Evolutionary conservation across 768 basidiomycete genomes (phyloP).

Genomic region (Boletus pseudopeckii): DNA sequence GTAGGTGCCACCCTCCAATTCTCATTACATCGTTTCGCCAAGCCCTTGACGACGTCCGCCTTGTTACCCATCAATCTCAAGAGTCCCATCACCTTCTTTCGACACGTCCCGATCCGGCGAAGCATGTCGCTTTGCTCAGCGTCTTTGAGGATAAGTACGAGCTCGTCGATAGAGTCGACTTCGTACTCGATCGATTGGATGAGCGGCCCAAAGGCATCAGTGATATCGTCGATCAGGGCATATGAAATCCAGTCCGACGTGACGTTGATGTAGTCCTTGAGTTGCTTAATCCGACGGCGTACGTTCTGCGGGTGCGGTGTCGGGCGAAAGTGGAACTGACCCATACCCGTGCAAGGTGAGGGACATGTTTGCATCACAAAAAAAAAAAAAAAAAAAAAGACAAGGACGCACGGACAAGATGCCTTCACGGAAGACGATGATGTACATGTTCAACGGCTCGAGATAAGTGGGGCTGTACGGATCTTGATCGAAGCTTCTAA

Average conservation of each 20-base stretch:
- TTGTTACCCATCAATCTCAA: constrained; percentile 98
- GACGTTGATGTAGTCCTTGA: constrained; percentile 98
- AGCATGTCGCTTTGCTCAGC: constrained; percentile 90
- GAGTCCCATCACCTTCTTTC: constrained; percentile 99
- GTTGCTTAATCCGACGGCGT: constrained; percentile 94
- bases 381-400: no score
- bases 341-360: not conserved
- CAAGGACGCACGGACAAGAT: constrained; percentile 74
- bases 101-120: constrained; percentile 91
- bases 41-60: constrained; percentile 97
- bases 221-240: constrained; percentile 98
- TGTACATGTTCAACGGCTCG: constrained; percentile 99
- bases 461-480: constrained; percentile 95
- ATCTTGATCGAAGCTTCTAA: constrained; percentile 98
- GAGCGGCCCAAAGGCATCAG: constrained; percentile 96
- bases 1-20: constrained; percentile 99
- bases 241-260: constrained; percentile 99
- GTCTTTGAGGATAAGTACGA: constrained; percentile 88
- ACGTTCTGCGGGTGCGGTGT: constrained; percentile 99
- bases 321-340: constrained; percentile 92
- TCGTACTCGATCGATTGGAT: constrained; percentile 99
- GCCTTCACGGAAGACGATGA: constrained; percentile 97
- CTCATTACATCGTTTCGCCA: constrained; percentile 97
- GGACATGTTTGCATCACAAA: not conserved
- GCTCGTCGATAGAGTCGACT: constrained; percentile 97